Evolutionary conservation across 306 rosid species (phyloP).

Genomic region (Gleditsia sinensis): DNA sequence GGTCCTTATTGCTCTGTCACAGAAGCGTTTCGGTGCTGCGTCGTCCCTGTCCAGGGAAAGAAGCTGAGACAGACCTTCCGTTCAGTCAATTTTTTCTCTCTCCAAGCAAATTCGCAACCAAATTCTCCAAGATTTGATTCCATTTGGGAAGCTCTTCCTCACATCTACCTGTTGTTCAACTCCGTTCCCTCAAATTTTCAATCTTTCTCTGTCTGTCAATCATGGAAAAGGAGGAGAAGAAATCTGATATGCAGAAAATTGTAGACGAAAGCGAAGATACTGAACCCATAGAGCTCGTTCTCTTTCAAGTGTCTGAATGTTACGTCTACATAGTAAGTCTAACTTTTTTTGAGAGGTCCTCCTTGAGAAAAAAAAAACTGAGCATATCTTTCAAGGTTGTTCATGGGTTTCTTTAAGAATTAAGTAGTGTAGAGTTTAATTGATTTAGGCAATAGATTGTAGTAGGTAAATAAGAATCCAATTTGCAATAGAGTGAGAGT

Average conservation of each 20-base stretch:
- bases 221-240: conserved; percentile 68
- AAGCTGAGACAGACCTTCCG: conserved; percentile 35
- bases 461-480: background rate
- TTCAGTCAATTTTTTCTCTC: conserved; percentile 9
- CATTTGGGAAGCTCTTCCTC: background rate
- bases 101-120: conserved; percentile 10
- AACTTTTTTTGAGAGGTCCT: background rate
- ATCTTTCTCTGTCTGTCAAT: conserved; percentile 36
- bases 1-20: conserved; percentile 19
- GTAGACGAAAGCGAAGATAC: conserved; percentile 53
- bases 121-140: conserved; percentile 35
- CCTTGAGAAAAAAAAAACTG: background rate
- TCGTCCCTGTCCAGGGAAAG: conserved; percentile 45
- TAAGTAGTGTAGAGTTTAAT: conserved; percentile 15
- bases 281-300: conserved; percentile 84
- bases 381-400: conserved; percentile 10
- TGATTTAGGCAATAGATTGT: conserved; percentile 15
- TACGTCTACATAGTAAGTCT: conserved; percentile 83
- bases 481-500: background rate
- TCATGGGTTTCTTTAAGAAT: conserved; percentile 33
- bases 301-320: conserved; percentile 92
- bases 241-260: conserved; percentile 44
- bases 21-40: conserved; percentile 33
- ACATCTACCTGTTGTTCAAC: conserved; percentile 7
- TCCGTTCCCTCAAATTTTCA: conserved; percentile 31